Conservation (phyloP, 179 eudicot species). For the Spinacia oleracea region DNA sequence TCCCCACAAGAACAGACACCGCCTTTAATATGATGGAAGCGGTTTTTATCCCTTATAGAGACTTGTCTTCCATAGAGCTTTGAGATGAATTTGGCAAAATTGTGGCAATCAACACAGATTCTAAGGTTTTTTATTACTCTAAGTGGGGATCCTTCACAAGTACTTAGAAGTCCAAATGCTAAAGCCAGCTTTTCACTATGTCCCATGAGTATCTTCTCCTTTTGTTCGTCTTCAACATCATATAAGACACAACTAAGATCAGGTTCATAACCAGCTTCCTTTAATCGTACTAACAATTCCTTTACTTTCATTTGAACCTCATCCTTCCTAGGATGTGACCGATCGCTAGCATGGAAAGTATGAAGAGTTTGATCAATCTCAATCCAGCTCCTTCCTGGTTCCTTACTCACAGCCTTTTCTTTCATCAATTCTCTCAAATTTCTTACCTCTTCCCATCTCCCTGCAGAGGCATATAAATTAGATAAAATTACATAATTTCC, state of each 20-base stretch:
- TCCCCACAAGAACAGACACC: constrained; percentile 50
- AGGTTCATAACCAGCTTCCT: constrained; percentile 53
- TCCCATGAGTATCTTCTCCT: constrained; percentile 49
- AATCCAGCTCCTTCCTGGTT: constrained; percentile 53
- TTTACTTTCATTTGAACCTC: constrained; percentile 43
- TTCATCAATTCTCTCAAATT: constrained; percentile 39
- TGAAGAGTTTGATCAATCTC: constrained; percentile 45
- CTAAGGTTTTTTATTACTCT: constrained; percentile 50
- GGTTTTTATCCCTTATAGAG: constrained; percentile 45
- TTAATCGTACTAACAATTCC: constrained; percentile 34
- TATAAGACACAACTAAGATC: constrained; percentile 47
- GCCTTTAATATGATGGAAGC: constrained; percentile 41
- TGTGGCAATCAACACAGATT: constrained; percentile 55
- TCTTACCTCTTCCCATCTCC: constrained; percentile 50
- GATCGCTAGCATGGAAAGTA: constrained; percentile 46
- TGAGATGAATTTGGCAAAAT: constrained; percentile 44
- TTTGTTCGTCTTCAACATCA: constrained; percentile 52
- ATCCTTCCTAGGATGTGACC: constrained; percentile 41
- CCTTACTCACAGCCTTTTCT: constrained; percentile 37
- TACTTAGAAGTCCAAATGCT: constrained; percentile 39
- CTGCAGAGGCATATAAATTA: constrained; percentile 43
- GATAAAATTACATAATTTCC: constrained; percentile 47
- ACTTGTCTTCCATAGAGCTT: constrained; percentile 39
- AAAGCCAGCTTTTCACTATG: constrained; percentile 51
- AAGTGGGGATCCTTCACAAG: constrained; percentile 33